Percentiles rank a stretch among this genome's conserved stretches.
These are phyloP conservation scores for Fagus sylvatica DNA, from an alignment of 306 rosid species.

Conservation along the genomic window DNA sequence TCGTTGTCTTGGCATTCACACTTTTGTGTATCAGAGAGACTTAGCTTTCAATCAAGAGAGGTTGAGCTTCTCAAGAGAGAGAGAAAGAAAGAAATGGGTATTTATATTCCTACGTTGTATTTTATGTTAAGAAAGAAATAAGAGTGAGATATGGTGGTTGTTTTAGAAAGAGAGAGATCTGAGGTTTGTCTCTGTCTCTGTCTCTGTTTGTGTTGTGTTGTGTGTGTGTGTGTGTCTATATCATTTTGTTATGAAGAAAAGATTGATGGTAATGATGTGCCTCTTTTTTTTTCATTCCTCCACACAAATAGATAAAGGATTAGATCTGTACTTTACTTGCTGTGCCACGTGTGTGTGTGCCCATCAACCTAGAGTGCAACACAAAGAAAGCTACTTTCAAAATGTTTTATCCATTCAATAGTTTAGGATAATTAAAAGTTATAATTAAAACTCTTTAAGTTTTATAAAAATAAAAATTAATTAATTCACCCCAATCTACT, in stretches of 20 bases:
- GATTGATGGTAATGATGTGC: slow-evolving; percentile 29
- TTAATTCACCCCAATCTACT: no score
- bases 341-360: background rate
- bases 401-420: no score
- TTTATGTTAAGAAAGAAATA: background rate
- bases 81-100: slow-evolving; percentile 18
- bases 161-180: slow-evolving; percentile 34
- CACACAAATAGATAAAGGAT: background rate
- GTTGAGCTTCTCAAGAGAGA: slow-evolving; percentile 24
- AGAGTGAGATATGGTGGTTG: slow-evolving; percentile 28
- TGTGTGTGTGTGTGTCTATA: background rate
- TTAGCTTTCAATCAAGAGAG: slow-evolving; percentile 82
- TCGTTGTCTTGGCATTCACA: slow-evolving; percentile 59
- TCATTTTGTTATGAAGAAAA: background rate
- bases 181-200: slow-evolving; percentile 51
- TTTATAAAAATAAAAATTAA: no score
- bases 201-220: slow-evolving; percentile 20
- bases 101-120: slow-evolving; percentile 25
- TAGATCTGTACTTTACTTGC: background rate
- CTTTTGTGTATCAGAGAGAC: slow-evolving; percentile 46
- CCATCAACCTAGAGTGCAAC: background rate
- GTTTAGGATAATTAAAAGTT: no score
- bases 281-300: background rate
- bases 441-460: no score
- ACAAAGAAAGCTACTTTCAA: no score